Conservation (phyloP, 805 yeast species). For the Ogataea trehalophila region DNA sequence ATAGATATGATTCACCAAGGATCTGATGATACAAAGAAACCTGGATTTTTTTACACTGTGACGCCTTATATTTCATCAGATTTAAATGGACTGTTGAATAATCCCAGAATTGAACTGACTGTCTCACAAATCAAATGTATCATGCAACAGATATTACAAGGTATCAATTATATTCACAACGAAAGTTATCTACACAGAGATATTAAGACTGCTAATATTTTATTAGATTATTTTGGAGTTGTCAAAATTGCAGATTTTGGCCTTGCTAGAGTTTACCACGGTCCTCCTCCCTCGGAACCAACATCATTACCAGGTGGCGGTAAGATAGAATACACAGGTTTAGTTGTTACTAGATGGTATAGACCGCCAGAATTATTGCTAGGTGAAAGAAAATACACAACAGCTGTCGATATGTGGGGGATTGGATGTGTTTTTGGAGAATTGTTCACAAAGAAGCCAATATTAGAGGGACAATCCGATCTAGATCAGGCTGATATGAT, state of each 20-base stretch:
- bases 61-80: constrained; percentile 92
- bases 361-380: constrained; percentile 90
- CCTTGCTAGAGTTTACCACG: constrained; percentile 60
- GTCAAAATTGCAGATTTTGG: constrained; percentile 96
- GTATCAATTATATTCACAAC: constrained; percentile 76
- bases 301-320: constrained; percentile 48
- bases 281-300: constrained; percentile 26
- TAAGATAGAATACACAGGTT: constrained; percentile 45
- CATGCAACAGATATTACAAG: constrained; percentile 70
- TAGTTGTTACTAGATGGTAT: constrained; percentile 96
- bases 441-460: constrained; percentile 74
- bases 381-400: constrained; percentile 82
- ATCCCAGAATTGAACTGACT: constrained; percentile 58
- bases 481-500: constrained; percentile 81
- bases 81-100: constrained; percentile 82
- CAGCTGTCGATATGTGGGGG: constrained; percentile 98
- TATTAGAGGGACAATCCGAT: constrained; percentile 81
- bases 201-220: constrained; percentile 92
- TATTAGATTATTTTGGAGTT: constrained; percentile 69
- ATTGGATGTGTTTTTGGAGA: constrained; percentile 95
- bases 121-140: constrained; percentile 77
- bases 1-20: constrained; percentile 70
- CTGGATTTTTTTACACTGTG: constrained; percentile 68
- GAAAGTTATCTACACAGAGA: constrained; percentile 73
- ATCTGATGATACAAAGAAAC: constrained; percentile 25